Percentiles rank a stretch among this genome's conserved stretches.
Evolutionary conservation across 192 early-diverging fungal species (phyloP).

Genomic region (Ambispora gerdemannii): DNA sequence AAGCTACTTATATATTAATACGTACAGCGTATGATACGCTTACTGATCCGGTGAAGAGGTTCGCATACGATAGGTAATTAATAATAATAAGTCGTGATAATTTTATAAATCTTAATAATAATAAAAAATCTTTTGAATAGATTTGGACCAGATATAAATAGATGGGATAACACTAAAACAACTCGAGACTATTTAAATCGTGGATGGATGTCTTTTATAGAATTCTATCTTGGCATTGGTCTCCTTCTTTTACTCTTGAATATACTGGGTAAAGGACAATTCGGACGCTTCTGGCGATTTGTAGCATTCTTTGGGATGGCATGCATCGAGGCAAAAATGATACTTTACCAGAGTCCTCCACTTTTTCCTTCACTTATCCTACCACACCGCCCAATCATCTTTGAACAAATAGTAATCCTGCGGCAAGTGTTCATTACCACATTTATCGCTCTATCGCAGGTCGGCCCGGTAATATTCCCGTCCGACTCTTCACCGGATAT

Average conservation of each 20-base stretch:
- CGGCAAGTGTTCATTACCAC: slow-evolving; percentile 45
- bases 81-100: neutral
- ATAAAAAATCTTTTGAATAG: slow-evolving; percentile 14
- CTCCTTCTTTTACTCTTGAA: slow-evolving; percentile 41
- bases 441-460: slow-evolving; percentile 46
- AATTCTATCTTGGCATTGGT: slow-evolving; percentile 43
- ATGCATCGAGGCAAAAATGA: slow-evolving; percentile 43
- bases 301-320: slow-evolving; percentile 45
- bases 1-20: slow-evolving; percentile 34
- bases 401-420: slow-evolving; percentile 44
- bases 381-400: slow-evolving; percentile 36
- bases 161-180: slow-evolving; percentile 36
- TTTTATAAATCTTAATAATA: neutral
- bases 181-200: slow-evolving; percentile 31
- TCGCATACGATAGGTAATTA: slow-evolving; percentile 37
- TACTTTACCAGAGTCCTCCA: slow-evolving; percentile 32
- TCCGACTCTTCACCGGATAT: slow-evolving; percentile 35
- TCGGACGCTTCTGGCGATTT: slow-evolving; percentile 48
- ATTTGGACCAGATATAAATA: slow-evolving; percentile 37
- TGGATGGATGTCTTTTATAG: slow-evolving; percentile 29
- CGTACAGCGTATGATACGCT: slow-evolving; percentile 39
- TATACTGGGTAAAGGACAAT: slow-evolving; percentile 48
- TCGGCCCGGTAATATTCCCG: slow-evolving; percentile 47
- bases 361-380: slow-evolving; percentile 33
- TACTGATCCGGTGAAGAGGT: slow-evolving; percentile 34